Conservation (phyloP, 805 yeast species). For the Lachancea sp. region DNA sequence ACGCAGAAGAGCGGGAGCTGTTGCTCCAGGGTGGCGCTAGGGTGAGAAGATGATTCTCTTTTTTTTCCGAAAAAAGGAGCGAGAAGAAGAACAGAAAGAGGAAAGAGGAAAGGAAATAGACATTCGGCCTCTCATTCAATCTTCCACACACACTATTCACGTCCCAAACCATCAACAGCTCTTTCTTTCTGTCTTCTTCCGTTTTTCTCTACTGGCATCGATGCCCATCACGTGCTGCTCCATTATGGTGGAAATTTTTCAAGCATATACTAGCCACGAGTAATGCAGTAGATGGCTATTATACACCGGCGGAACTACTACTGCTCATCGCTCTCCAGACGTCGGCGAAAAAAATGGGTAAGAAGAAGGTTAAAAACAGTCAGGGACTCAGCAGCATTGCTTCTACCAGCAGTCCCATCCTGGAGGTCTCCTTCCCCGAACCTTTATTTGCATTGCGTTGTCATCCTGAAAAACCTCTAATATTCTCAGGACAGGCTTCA, state of each 20-base stretch:
- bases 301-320: not conserved
- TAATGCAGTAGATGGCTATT: no score
- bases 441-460: slow-evolving; percentile 73
- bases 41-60: no score
- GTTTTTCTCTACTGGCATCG: no score
- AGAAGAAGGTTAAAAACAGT: slow-evolving; percentile 8
- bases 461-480: slow-evolving; percentile 64
- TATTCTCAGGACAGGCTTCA: slow-evolving; percentile 71
- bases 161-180: no score
- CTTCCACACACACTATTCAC: no score
- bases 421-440: slow-evolving; percentile 41
- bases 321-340: no score
- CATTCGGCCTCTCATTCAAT: no score
- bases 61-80: no score
- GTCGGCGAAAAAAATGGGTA: slow-evolving; percentile 6
- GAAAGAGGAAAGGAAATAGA: no score
- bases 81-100: no score
- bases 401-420: slow-evolving; percentile 25
- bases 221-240: no score
- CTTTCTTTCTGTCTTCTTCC: no score
- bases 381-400: slow-evolving; percentile 13
- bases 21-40: not conserved
- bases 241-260: not conserved
- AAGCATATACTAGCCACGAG: not conserved
- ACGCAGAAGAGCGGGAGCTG: not conserved